Evolutionary conservation across 805 yeast species (phyloP).

Genomic region (Metschnikowia aberdeeniae): DNA sequence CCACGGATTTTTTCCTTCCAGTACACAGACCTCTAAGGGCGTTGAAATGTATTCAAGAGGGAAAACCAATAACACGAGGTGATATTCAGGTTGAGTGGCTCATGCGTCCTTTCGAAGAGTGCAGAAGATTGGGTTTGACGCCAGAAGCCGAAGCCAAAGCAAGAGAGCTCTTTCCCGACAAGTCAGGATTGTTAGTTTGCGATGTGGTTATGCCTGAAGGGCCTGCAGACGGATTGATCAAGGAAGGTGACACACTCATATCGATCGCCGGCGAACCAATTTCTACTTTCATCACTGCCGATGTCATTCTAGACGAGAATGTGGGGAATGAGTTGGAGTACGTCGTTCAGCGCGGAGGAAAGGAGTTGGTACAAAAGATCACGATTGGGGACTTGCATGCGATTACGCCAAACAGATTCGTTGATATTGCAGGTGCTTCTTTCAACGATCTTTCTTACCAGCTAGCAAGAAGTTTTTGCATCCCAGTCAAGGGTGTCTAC

Average conservation of each 20-base stretch:
- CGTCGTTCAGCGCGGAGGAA: constrained; percentile 55
- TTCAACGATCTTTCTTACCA: constrained; percentile 86
- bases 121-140: constrained; percentile 80
- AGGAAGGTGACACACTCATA: constrained; percentile 83
- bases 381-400: constrained; percentile 71
- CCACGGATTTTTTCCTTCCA: constrained; percentile 90
- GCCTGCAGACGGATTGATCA: constrained; percentile 67
- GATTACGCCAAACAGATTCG: constrained; percentile 77
- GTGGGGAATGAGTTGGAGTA: constrained; percentile 58
- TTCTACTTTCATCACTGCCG: constrained; percentile 73
- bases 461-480: constrained; percentile 77
- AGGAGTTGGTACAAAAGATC: constrained; percentile 46
- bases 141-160: constrained; percentile 67
- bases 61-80: constrained; percentile 70
- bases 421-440: constrained; percentile 81
- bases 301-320: constrained; percentile 69
- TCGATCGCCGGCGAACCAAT: constrained; percentile 64
- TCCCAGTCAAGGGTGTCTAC: constrained; percentile 83
- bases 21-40: constrained; percentile 81
- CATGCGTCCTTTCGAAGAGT: constrained; percentile 83
- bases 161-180: constrained; percentile 63
- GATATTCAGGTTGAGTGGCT: constrained; percentile 90
- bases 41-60: constrained; percentile 61
- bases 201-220: constrained; percentile 80
- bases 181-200: constrained; percentile 80